Conservation (phyloP, 202 grass and related monocot species). For the Saccharum hybrid region DNA sequence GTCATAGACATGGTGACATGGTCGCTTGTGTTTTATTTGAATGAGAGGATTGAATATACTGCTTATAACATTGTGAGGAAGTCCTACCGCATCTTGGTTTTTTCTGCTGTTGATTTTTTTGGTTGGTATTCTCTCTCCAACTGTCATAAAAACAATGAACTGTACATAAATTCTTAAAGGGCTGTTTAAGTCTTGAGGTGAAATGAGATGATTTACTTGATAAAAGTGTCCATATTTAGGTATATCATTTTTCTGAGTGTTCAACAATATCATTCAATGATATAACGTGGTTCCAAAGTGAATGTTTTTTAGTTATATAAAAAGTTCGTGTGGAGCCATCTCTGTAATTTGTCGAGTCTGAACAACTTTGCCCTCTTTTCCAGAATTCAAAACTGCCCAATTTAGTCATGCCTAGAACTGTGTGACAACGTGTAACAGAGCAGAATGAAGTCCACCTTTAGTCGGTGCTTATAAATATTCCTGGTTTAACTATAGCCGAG, state of each 20-base stretch:
- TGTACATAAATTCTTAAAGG: background rate
- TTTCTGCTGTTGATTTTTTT: background rate
- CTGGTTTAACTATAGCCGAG: background rate
- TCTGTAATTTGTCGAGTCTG: background rate
- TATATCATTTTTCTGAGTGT: background rate
- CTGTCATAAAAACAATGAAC: background rate
- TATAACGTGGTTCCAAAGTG: background rate
- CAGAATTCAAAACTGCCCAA: background rate
- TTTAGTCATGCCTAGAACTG: background rate
- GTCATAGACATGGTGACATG: background rate
- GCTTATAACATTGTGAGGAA: background rate
- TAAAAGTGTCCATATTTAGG: background rate
- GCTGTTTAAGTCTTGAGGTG: background rate
- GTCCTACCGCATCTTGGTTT: background rate
- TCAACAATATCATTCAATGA: background rate
- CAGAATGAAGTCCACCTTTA: background rate
- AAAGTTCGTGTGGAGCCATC: background rate
- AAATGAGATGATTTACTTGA: background rate
- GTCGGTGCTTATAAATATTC: background rate
- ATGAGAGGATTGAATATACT: background rate
- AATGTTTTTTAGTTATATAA: background rate
- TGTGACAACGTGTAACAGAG: background rate
- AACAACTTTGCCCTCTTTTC: background rate
- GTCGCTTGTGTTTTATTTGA: background rate
- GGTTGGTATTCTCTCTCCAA: background rate